Evolutionary conservation across 805 yeast species (phyloP), one percentile per base, ranked within the genome.

Genomic region (Candida corydali): DNA sequence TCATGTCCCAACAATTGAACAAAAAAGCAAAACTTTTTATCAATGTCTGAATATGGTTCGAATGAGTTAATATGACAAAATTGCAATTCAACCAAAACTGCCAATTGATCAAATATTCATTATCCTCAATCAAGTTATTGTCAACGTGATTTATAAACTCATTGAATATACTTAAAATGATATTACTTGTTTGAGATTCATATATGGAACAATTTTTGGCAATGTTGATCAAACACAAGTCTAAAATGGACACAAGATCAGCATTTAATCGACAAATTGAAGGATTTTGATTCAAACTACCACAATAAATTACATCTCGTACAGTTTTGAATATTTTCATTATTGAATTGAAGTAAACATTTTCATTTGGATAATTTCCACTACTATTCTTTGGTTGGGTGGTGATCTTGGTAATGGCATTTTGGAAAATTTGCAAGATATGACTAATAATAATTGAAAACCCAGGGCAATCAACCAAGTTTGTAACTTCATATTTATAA

Each of bases 1-100:
- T 63, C 42, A 67, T 60, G 22, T 80, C 82, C 95, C 95, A 86
- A 2, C 80, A 55, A 53, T 85, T 82, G 61, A 78, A 86, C 37
- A 86, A 54, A 38, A 80, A 70, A 4, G 88, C 76, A 26, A 86
- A 54, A 10, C 78, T 76, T 41, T 84, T 75, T 15, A 82, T 61
- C 42, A 83, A 78, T 16, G 74, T 70, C 44, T 76, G 80, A 45
- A 78, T 67, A 53, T 76, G 84, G 30, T 76, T 78, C 6, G 86
- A 76, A 27, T 57, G 52, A 6, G 63, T 50, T n/a, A 86, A 54
- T 80, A 86, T 73, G 39, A 75, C 63, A 40, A 73, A 59, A 10
- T 67, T 56, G 11, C 83, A 80, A 37, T 69, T 65, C 5, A 82
- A 55, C 95, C 95, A 86, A 51, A 87, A 86, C 34, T 65, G 62